Base-by-base conservation (phyloP, 352 stramenopile species). In the Pythium aphanidermatum region DNA sequence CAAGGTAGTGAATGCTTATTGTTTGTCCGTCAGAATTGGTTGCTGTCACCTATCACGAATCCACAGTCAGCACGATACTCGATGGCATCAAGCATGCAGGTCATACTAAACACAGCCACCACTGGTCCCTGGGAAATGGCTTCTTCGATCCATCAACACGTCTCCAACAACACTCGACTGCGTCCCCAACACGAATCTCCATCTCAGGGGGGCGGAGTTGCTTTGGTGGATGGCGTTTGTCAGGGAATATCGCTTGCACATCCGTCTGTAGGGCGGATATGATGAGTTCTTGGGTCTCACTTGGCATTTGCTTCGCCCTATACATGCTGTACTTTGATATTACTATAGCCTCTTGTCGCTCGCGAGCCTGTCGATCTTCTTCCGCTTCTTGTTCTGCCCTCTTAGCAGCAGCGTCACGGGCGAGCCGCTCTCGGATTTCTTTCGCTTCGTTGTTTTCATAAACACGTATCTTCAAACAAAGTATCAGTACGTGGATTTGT, bases 361-460 rank as follows among this genome's bases (percentile, higher is more conserved):
- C 40, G 3, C 49, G 50, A 4, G 37, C 45, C 4, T 63, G 44
- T 20, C 58, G 55, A 6, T 61, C 44, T 19, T 80, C 60, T 17
- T 85, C 72, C 11, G 60, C 60, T 1, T 77, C 59, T 43, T 85
- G 68, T 13, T 65, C 46, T n/a, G 68, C 62, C 5, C 61, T 41
- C 32, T 73, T 74, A 0, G 58, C 70, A 3, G 70, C 68, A 9
- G 65, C 65, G 43, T 83, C 70, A 17, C 58, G 51, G 0, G 55
- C 61, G 38, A 74, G 44, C 6, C 67, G 56, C 25, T 84, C 74
- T 7, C 68, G 68, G 11, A 84, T 72, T 8, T 44, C 50, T 6
- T 50, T 58, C 9, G 72, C 70, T 35, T 83, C 70, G 13, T 74
- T 60, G 30, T 65, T 65, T 38, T 74, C 68, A 54, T 83, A 86